Evolutionary conservation across 345 rosid genomes (phyloP), one percentile per base, ranked within the genome.

Genomic region (Anastatica hierochuntica): DNA sequence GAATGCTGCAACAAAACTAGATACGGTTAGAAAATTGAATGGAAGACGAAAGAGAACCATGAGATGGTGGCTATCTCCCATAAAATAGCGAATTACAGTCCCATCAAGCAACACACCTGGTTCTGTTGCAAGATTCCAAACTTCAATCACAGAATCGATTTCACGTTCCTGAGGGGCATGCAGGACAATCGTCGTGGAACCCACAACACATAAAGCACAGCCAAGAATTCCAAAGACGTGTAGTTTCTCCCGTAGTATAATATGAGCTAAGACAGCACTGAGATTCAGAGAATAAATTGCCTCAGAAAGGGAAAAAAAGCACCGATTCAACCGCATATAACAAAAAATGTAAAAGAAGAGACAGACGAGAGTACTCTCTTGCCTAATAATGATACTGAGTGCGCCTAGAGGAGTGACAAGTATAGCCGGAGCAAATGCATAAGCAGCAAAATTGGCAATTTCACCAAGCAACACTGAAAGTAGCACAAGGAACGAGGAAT

Each of bases 51-150:
- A 27, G 27, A 12, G 15, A 51, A 30, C 6, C 6, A 2, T 16
- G 43, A 35, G 38, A 11, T 43, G 47, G 23, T 49, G 0, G 43
- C 31, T 39, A 47, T 59, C 21, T 49, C 33, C 47, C 21, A 48
- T 7, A 38, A 23, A 9, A 20, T 40, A 14, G 11, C 13, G 39
- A 7, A 54, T 26, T 9, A 55, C 10, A 46, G 27, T n/a, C 46
- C 30, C 23, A 46, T 34, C 7, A 37, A 47, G 35, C 27, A 52
- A 63, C 17, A 13, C 56, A 90, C 98, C 98, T 71, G 98, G 98
- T 74, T 88, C 98, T 2, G 96, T 92, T 31, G 98, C 98, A 74
- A 88, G 98, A 70, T 78, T 77, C 98, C 98, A 92, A 54, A 88
- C 95, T 76, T 92, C 86, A 49, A 20, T 53, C 15, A 92, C 98